Evolutionary conservation across 345 rosid species (phyloP).

Genomic region (Kernera saxatilis): DNA sequence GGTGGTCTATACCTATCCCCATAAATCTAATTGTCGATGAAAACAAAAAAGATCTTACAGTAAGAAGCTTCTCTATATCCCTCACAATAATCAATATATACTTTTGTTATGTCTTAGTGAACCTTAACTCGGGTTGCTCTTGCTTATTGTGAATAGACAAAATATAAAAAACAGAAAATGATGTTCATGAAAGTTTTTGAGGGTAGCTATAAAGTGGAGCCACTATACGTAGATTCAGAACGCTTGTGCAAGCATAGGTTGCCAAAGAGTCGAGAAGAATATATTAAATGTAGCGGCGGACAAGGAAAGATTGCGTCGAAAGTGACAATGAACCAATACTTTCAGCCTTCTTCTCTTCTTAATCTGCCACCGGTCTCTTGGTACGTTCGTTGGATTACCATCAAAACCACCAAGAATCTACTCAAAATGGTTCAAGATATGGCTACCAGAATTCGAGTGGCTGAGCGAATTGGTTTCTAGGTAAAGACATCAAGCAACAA

Average conservation of each 20-base stretch:
- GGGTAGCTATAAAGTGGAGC: conserved; percentile 69
- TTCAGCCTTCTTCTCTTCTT: conserved; percentile 47
- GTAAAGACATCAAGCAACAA: no score
- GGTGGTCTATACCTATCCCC: neutral
- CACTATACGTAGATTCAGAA: conserved; percentile 50
- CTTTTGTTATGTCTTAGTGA: neutral
- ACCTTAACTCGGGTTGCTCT: neutral
- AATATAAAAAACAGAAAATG: conserved; percentile 55
- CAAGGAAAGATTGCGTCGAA: conserved; percentile 68
- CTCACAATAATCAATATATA: neutral
- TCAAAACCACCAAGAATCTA: conserved; percentile 43
- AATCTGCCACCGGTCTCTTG: conserved; percentile 80
- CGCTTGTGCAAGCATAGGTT: conserved; percentile 43
- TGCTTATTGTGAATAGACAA: conserved; percentile 47
- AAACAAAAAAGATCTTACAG: neutral
- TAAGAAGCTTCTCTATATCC: neutral
- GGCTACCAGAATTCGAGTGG: neutral
- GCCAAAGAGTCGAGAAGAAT: conserved; percentile 58
- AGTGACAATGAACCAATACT: conserved; percentile 60
- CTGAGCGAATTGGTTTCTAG: no score
- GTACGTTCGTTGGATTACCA: conserved; percentile 64
- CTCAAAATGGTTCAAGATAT: neutral
- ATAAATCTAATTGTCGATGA: neutral
- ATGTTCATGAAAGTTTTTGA: conserved; percentile 74
- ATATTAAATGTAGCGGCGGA: conserved; percentile 47